A percentile compares a stretch with the other conserved stretches of the same genome.
Evolutionary conservation across 805 yeast genomes (phyloP).

Genomic region (Ogataea philodendri): DNA sequence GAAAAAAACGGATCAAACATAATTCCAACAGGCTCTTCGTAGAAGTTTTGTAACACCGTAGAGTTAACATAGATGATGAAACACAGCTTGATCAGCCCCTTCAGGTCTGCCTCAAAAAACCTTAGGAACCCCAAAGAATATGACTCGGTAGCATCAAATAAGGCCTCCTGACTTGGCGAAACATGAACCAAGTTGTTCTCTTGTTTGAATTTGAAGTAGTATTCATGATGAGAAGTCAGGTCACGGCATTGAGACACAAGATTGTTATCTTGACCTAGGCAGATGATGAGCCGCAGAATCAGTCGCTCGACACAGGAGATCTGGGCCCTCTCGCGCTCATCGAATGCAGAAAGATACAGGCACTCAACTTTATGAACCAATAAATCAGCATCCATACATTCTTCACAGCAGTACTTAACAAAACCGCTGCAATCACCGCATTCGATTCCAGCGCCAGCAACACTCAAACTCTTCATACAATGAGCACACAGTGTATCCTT

Average conservation of each 20-base stretch:
- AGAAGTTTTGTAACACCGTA: slow-evolving; percentile 28
- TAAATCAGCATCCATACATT: slow-evolving; percentile 16
- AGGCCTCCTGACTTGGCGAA: slow-evolving; percentile 9
- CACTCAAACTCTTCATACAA: slow-evolving; percentile 15
- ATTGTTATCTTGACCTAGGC: slow-evolving; percentile 5
- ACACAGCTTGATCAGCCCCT: slow-evolving; percentile 20
- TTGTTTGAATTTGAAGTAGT: slow-evolving; percentile 9
- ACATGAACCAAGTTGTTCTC: background rate
- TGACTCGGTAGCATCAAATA: slow-evolving; percentile 19
- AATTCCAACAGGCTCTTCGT: slow-evolving; percentile 32
- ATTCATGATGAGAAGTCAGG: slow-evolving; percentile 25
- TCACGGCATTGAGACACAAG: slow-evolving; percentile 16
- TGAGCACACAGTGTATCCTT: slow-evolving; percentile 14
- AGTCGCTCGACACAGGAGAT: slow-evolving; percentile 17
- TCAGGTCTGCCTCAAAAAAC: slow-evolving; percentile 15
- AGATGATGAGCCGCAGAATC: slow-evolving; percentile 12
- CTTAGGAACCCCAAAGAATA: slow-evolving; percentile 15
- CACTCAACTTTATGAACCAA: slow-evolving; percentile 20
- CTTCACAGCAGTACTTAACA: slow-evolving; percentile 18
- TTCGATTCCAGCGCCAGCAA: slow-evolving; percentile 4
- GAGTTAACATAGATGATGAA: slow-evolving; percentile 32
- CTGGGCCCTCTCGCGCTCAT: slow-evolving; percentile 3
- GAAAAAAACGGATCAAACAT: slow-evolving; percentile 39
- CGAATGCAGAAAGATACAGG: slow-evolving; percentile 7
- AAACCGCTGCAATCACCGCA: slow-evolving; percentile 13